Evolutionary conservation across 1,284 basidiomycete genomes (phyloP), one percentile per base, ranked within the genome.

Genomic region (Erythrobasidium hasegawianum): DNA sequence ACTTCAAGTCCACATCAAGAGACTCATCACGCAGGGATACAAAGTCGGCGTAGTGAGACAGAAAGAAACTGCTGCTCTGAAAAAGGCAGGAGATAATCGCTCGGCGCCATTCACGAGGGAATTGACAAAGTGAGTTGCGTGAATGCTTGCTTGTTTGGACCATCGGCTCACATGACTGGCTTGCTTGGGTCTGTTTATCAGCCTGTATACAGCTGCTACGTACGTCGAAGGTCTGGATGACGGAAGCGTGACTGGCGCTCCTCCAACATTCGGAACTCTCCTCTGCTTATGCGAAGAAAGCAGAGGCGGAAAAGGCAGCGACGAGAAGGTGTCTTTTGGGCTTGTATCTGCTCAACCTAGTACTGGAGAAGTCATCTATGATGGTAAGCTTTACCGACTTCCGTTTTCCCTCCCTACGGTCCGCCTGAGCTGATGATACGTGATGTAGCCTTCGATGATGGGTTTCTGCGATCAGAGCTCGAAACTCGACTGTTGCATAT

Each of bases 11-110:
- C 92, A 97, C 76, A 81, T 96, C 55, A 90, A 89, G 79, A 92
- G 90, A 71, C 82, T 97, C 38, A 83, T 97, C 47, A 86, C 88
- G 0, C 84, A 86, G 60, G 94, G 94, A 0, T 83, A 92, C 76
- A 90, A 91, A 85, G 83, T 98, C 56, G 95, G 95, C 10, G 85
- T 98, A 11, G 86, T 96, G 0, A 83, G 87, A n/a, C 95, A 97
- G 77, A 85, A 83, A 2, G 95, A 98, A 78, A 97, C 95, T 0
- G 90, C 95, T 0, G 95, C 95, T 0, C 81, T 98, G 59, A 97
- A 98, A 79, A 96, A 94, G 76, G 86, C 83, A 2, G 83, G 91
- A 64, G 89, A 91, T 64, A 94, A 87, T 70, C 83, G 86, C 55
- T 89, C 87, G 73, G 82, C 84, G 0, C 86, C 89, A 0, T 98